Conservation (phyloP, 495 filamentous ascomycete species). For the Lasiosphaeriaceae sp. region DNA sequence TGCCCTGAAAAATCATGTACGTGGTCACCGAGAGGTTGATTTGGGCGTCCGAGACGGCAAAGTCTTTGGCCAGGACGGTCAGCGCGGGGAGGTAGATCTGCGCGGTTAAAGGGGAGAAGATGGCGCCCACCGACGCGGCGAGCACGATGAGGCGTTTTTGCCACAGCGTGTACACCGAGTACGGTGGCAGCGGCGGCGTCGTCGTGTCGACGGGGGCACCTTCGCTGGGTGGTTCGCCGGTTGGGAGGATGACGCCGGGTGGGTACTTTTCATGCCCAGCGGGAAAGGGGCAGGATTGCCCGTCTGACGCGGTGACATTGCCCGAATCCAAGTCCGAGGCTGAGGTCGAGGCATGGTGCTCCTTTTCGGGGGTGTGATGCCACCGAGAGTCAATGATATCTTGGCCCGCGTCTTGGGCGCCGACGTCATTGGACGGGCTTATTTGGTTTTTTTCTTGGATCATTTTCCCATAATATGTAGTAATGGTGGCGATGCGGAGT, state of each 20-base stretch:
- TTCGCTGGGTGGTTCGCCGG: slow-evolving; percentile 10
- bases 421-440: no score
- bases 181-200: slow-evolving; percentile 15
- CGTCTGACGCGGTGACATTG: no score
- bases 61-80: slow-evolving; percentile 47
- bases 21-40: slow-evolving; percentile 62
- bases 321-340: no score
- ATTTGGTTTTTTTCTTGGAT: no score
- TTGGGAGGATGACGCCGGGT: background rate
- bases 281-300: no score
- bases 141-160: slow-evolving; percentile 61
- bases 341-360: no score
- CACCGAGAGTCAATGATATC: no score
- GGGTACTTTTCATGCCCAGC: background rate
- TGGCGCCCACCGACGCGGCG: slow-evolving; percentile 54
- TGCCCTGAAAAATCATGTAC: slow-evolving; percentile 57
- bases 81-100: slow-evolving; percentile 72
- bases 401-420: no score
- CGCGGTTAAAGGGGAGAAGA: slow-evolving; percentile 68
- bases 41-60: slow-evolving; percentile 48
- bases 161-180: slow-evolving; percentile 52
- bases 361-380: no score
- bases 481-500: no score
- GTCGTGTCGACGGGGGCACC: background rate
- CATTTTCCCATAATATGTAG: no score